Percentiles rank a stretch among this genome's conserved stretches.
These are phyloP conservation scores for Xylariaceae sp. DNA, from an alignment of 2,329 filamentous ascomycete genomes.

Conservation along the genomic window DNA sequence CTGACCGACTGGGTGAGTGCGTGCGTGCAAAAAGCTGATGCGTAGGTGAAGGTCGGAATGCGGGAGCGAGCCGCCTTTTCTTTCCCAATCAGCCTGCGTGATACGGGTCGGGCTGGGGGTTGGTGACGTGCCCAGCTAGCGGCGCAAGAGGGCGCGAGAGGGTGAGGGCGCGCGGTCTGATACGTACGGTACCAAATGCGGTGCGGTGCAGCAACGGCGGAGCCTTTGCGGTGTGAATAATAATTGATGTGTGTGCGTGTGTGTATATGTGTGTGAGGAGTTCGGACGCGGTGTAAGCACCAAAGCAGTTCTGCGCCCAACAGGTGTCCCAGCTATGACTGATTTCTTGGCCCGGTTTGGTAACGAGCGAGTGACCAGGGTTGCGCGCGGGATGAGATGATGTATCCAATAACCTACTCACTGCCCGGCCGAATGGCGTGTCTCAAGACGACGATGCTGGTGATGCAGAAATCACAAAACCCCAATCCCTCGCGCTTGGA, in stretches of 20 bases:
- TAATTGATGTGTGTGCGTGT: too few relatives aligned
- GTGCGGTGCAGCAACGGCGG: constrained; percentile 13
- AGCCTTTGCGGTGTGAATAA: constrained; percentile 22
- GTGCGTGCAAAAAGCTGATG: constrained; percentile 20
- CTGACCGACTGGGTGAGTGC: constrained; percentile 7
- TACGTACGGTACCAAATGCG: constrained; percentile 18
- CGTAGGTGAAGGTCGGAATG: constrained; percentile 26
- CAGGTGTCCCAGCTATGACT: constrained; percentile 13
- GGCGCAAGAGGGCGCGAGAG: constrained; percentile 1
- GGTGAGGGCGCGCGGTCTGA: not conserved
- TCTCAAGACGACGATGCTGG: not conserved
- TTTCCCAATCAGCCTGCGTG: constrained; percentile 25
- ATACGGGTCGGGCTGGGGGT: constrained; percentile 22
- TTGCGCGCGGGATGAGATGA: constrained; percentile 13
- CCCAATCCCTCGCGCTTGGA: constrained; percentile 27
- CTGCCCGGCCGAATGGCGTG: too few relatives aligned
- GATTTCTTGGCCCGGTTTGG: constrained; percentile 16
- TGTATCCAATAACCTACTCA: too few relatives aligned
- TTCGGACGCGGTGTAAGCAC: constrained; percentile 31
- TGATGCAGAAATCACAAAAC: constrained; percentile 12
- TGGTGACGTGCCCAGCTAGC: constrained; percentile 17
- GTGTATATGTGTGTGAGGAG: constrained; percentile 12
- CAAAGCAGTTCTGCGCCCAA: constrained; percentile 24
- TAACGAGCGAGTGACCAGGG: constrained; percentile 13
- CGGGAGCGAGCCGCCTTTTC: constrained; percentile 27